phyloP scores from a whole-genome alignment of 768 basidiomycete genomes.

The Boletus rubroflammeus region DNA sequence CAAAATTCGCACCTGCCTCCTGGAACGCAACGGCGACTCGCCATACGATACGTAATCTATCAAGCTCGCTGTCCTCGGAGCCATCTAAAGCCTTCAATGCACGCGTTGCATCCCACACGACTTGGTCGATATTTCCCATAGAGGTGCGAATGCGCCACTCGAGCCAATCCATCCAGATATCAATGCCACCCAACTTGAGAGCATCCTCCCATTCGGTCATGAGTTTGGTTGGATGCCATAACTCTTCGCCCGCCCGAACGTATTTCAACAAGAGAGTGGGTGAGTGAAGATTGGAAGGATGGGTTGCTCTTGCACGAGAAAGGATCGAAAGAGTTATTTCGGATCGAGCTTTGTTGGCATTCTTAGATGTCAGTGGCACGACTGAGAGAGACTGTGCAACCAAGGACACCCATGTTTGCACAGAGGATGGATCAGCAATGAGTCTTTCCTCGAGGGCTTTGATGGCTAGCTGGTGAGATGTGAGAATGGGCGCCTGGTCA shows the following conservation, averaged over 20 bases:
- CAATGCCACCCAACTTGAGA: constrained; percentile 46
- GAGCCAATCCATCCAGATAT: constrained; percentile 77
- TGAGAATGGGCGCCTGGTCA: constrained; percentile 33
- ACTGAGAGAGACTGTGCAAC: constrained; percentile 60
- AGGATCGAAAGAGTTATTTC: constrained; percentile 71
- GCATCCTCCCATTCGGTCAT: constrained; percentile 68
- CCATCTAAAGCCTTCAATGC: constrained; percentile 41
- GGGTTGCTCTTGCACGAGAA: constrained; percentile 55
- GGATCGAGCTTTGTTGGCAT: constrained; percentile 61
- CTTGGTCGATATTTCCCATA: constrained; percentile 45
- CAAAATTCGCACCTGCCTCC: constrained; percentile 56
- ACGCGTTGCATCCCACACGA: constrained; percentile 51
- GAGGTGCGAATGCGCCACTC: constrained; percentile 64
- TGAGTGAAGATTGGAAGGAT: constrained; percentile 50
- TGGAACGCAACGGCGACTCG: constrained; percentile 58
- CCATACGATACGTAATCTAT: constrained; percentile 66
- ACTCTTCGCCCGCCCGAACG: constrained; percentile 67
- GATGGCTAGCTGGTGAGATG: constrained; percentile 57
- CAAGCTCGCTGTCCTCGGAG: constrained; percentile 46
- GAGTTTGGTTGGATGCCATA: constrained; percentile 59
- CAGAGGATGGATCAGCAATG: constrained; percentile 45
- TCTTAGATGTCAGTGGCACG: constrained; percentile 62
- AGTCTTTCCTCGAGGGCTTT: constrained; percentile 57
- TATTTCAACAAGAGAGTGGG: constrained; percentile 55
- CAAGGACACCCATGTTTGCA: constrained; percentile 59